Percentiles rank a stretch among this genome's conserved stretches.
Evolutionary conservation across 1,284 basidiomycete species (phyloP).

Genomic region (Ceraceosorus guamensis): DNA sequence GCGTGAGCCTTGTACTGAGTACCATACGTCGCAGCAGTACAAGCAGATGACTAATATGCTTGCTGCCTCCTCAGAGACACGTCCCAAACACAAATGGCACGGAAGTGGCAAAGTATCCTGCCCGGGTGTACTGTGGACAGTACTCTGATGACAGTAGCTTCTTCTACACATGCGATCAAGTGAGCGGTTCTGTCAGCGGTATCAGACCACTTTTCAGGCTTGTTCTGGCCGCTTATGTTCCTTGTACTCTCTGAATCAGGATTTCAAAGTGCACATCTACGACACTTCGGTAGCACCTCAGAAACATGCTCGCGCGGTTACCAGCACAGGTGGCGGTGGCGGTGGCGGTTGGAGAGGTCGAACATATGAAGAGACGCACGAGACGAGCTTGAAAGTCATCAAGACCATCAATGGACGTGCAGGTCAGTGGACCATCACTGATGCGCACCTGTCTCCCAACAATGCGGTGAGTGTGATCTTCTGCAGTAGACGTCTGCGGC

Average conservation of each 20-base stretch:
- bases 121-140: conserved; percentile 86
- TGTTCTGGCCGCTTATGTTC: too few species aligned
- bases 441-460: conserved; percentile 83
- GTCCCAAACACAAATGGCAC: conserved; percentile 82
- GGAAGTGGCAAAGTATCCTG: conserved; percentile 70
- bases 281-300: conserved; percentile 57
- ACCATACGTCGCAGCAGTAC: too few species aligned
- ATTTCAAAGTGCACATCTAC: conserved; percentile 81
- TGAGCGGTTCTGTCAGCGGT: too few species aligned
- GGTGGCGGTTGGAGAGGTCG: background rate
- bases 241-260: too few species aligned
- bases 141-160: conserved; percentile 58
- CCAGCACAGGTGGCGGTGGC: background rate
- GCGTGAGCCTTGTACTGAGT: too few species aligned
- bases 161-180: conserved; percentile 50
- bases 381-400: conserved; percentile 37
- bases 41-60: too few species aligned
- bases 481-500: too few species aligned
- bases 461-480: conserved; percentile 56
- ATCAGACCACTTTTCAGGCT: too few species aligned
- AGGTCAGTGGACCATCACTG: conserved; percentile 51
- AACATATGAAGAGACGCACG: conserved; percentile 11
- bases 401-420: conserved; percentile 39
- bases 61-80: too few species aligned
- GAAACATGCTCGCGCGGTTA: conserved; percentile 1